Base-by-base conservation (phyloP, 495 filamentous ascomycete species). In the Margaritispora aquatica region DNA sequence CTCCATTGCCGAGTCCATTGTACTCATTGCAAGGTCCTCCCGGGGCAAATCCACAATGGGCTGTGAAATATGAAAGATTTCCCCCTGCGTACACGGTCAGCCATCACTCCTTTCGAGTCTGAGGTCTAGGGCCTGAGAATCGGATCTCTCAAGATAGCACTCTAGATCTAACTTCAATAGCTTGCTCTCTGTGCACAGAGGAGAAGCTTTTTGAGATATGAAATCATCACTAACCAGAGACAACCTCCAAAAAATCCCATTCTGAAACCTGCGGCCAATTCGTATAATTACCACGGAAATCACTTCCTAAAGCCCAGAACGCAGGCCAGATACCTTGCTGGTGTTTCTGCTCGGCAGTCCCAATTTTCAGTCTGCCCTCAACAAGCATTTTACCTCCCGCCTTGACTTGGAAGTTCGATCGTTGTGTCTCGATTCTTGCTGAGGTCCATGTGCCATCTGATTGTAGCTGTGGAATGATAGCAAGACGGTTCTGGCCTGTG, bases 241-340 rank as follows among this genome's bases (percentile, higher is more conserved):
- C n/a, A n/a, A n/a, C n/a, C 38, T 44, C 2, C 38, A 29, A 69
- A 51, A 68, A 53, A 55, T 69, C 66, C 66, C 66, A 70, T 50
- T 70, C 67, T 1, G 55, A 56, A 7, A 51, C 61, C 21, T 50
- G 48, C 7, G 66, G 68, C 68, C 68, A 70, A 29, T 58, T 54
- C 3, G 51, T 61, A 54, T 60, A 60, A 21, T 61, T 63, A 20
- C 57, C 58, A 15, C 54, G 24, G 34, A 57, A 64, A 21, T 54
- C 49, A 24, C 51, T 58, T 17, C 68, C 67, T n/a, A 69, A 46
- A 1, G 67, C 69, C 67, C 69, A 69, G 47, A 71, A 71, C 2
- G 68, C 68, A 26, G 67, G 67, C 67, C 69, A 71, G 38, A 71
- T 69, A 7, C 67, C 69, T 26, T 68, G 56, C 58, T 69, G 67